Conservation (phyloP, 495 filamentous ascomycete species). For the Podospora pseudoanserina region DNA sequence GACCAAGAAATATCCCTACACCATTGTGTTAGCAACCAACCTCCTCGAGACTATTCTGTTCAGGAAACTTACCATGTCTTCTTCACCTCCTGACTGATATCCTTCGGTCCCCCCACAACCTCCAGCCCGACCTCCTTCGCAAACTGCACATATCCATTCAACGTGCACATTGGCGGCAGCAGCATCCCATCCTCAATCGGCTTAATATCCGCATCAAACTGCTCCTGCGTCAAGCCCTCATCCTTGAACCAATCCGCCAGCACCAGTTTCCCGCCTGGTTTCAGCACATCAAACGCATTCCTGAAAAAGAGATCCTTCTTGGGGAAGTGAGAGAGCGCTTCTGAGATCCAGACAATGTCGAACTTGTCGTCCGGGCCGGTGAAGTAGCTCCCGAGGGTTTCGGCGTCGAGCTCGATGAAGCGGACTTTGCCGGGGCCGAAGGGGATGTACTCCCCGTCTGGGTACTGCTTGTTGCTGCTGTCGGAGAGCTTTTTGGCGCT, state of each 20-base stretch:
- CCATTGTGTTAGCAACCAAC: slow-evolving; percentile 7
- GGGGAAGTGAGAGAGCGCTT: slow-evolving; percentile 56
- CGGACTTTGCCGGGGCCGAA: slow-evolving; percentile 43
- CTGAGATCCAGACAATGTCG: slow-evolving; percentile 57
- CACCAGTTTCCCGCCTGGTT: slow-evolving; percentile 44
- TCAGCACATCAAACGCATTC: slow-evolving; percentile 44
- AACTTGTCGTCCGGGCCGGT: slow-evolving; percentile 31
- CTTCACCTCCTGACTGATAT: slow-evolving; percentile 54
- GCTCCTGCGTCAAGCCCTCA: slow-evolving; percentile 38
- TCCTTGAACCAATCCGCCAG: slow-evolving; percentile 57
- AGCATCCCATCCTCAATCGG: slow-evolving; percentile 60
- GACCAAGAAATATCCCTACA: slow-evolving; percentile 59
- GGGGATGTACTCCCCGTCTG: slow-evolving; percentile 28
- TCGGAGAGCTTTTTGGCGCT: slow-evolving; percentile 42
- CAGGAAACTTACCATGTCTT: slow-evolving; percentile 52
- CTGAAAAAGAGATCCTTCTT: slow-evolving; percentile 54
- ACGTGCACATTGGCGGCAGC: slow-evolving; percentile 49
- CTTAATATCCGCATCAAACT: slow-evolving; percentile 50
- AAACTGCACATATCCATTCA: slow-evolving; percentile 46
- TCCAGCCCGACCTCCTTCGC: slow-evolving; percentile 45
- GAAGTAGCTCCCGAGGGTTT: slow-evolving; percentile 54
- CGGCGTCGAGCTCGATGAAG: slow-evolving; percentile 56
- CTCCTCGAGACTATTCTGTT: no score
- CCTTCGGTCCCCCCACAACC: slow-evolving; percentile 43
- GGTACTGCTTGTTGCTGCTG: not conserved